Conservation (phyloP, 495 filamentous ascomycete genomes). For the Penicillium angulare region DNA sequence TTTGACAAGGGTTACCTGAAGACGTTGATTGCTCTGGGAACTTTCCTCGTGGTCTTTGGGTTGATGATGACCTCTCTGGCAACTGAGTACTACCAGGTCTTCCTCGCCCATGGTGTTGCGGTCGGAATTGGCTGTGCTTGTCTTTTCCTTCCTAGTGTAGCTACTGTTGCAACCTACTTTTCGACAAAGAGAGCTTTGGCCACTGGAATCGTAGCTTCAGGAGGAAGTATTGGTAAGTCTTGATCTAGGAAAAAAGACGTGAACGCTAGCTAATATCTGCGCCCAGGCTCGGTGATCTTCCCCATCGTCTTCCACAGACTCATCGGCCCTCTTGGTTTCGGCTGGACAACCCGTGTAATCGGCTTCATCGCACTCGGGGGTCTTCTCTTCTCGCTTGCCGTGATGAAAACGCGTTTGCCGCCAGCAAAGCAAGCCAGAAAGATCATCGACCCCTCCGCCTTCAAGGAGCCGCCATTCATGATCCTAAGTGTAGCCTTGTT, state of each 20-base stretch:
- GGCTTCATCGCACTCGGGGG: constrained; percentile 51
- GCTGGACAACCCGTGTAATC: constrained; percentile 53
- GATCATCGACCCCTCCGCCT: constrained; percentile 34
- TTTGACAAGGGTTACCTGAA: constrained; percentile 45
- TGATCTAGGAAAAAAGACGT: background rate
- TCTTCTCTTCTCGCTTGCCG: constrained; percentile 33
- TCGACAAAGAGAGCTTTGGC: constrained; percentile 41
- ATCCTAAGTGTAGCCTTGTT: constrained; percentile 28
- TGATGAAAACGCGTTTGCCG: constrained; percentile 28
- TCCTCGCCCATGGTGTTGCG: constrained; percentile 41
- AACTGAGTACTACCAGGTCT: constrained; percentile 35
- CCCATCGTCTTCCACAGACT: constrained; percentile 53
- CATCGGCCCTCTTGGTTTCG: constrained; percentile 47
- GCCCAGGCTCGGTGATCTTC: constrained; percentile 49
- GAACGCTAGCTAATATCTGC: background rate
- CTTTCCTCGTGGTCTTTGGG: constrained; percentile 41
- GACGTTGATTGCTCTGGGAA: constrained; percentile 25
- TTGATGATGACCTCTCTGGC: constrained; percentile 49
- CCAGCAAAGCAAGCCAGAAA: constrained; percentile 14
- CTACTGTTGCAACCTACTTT: constrained; percentile 44
- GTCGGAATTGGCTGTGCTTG: constrained; percentile 41
- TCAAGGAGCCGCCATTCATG: constrained; percentile 35
- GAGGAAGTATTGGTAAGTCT: constrained; percentile 40
- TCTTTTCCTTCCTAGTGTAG: constrained; percentile 42
- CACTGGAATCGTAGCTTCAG: constrained; percentile 42